Evolutionary conservation across 1,284 basidiomycete genomes (phyloP), one percentile per base, ranked within the genome.

Genomic region (Rhodotorula mucilaginosa): DNA sequence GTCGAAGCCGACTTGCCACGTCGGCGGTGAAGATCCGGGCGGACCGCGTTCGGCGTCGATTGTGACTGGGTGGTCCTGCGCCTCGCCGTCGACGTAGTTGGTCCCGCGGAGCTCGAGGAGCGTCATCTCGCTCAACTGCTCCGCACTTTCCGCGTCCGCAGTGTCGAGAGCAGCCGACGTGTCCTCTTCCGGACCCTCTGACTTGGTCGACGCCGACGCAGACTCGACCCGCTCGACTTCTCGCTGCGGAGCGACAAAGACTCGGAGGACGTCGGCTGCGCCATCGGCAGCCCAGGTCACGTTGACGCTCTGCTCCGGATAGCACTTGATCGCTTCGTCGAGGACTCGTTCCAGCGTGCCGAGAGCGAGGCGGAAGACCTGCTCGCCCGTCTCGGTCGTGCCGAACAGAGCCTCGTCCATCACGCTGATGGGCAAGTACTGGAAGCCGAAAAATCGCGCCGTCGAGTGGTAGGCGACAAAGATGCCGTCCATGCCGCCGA

Each of bases 401-500:
- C 92, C 92, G 78, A 90, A 97, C 1, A 98, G 80, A 18, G 88
- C 84, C 63, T 86, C 82, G 77, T 98, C 95, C 88, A 99, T 93
- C 80, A 97, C 93, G 67, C 87, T 84, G 61, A 96, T 83, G 1
- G 92, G 86, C 48, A 97, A 83, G 80, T 99, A 99, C 81, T 98
- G 93, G 84, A 98, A 98, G 0, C 96, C 96, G 79, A 95, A 96
- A 68, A 96, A 87, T 21, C 87, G 86, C 13, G 87, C 86, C 0
- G 93, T 97, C 75, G 96, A 97, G 81, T 99, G 96, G 80, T 97
- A 97, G 15, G 94, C 92, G 46, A 97, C 88, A 77, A 99, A 88
- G 39, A 97, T 90, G 21, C 96, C 96, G 79, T 98, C 95, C 96
- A 99, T 99, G 79, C 90, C 88, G 3, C 96, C 96, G 74, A 99